A percentile compares a stretch with the other conserved stretches of the same genome.
phyloP scores from a whole-genome alignment of 257 asterid genomes.

The Forsythia viridissima region DNA sequence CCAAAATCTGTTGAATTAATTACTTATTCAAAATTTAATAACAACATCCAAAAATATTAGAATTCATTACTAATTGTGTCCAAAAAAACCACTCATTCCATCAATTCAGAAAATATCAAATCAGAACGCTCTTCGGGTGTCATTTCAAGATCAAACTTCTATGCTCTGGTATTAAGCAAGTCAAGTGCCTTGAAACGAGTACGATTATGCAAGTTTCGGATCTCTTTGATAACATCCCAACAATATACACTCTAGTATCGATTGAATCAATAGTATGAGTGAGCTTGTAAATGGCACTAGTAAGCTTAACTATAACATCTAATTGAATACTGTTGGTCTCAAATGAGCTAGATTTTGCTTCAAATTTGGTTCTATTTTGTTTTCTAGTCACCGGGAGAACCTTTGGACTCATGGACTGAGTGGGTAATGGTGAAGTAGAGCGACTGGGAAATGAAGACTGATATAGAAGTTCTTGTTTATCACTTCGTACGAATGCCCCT shows the following conservation, averaged over 20 bases:
- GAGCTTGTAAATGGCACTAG: neutral
- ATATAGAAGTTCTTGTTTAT: neutral
- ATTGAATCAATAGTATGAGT: neutral
- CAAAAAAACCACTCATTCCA: neutral
- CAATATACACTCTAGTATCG: neutral
- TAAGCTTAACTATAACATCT: neutral
- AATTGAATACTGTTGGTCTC: neutral
- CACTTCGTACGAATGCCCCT: neutral
- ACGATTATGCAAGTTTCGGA: neutral
- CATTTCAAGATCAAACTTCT: neutral
- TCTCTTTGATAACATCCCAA: neutral
- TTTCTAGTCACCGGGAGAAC: neutral
- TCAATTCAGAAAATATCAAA: neutral
- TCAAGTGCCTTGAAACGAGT: neutral
- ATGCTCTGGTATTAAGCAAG: neutral
- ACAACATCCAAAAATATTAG: neutral
- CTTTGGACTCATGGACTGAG: neutral
- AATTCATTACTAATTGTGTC: neutral
- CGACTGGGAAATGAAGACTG: neutral
- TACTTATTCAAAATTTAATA: neutral
- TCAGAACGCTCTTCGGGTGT: neutral
- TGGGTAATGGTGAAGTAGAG: neutral
- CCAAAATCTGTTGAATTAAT: neutral
- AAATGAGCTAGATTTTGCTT: neutral
- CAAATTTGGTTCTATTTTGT: neutral